phyloP scores from a whole-genome alignment of 345 rosid species.

The Brassica juncea region DNA sequence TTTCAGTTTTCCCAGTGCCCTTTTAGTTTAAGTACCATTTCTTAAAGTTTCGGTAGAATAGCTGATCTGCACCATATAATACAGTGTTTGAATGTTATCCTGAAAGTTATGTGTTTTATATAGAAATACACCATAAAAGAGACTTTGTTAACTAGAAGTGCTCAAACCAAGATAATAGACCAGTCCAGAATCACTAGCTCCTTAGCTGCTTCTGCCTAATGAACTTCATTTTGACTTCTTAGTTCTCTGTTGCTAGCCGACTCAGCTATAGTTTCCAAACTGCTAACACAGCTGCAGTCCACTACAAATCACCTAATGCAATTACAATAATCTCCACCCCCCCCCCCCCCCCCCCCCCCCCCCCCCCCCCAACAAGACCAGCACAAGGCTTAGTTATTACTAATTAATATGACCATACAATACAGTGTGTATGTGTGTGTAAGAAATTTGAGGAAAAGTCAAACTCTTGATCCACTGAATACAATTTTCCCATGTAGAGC shows the following conservation, averaged over 20 bases:
- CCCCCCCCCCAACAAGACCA: not conserved
- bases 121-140: not conserved
- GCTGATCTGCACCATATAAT: conserved; percentile 10
- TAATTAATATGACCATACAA: too few species aligned
- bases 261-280: not conserved
- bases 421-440: too few species aligned
- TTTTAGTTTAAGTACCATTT: conserved; percentile 37
- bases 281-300: not conserved
- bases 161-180: not conserved
- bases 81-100: not conserved
- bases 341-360: too few species aligned
- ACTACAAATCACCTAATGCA: not conserved
- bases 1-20: conserved; percentile 34
- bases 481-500: conserved; percentile 27
- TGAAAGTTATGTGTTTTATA: not conserved
- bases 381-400: too few species aligned
- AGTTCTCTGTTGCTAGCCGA: not conserved
- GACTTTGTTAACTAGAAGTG: not conserved
- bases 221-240: not conserved
- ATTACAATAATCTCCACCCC: not conserved
- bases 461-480: conserved; percentile 17
- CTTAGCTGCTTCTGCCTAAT: not conserved
- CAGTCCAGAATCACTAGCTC: too few species aligned
- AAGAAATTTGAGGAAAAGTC: not conserved
- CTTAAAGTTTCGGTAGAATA: conserved; percentile 23